Evolutionary conservation across 78 protist genomes (phyloP), one percentile per base, ranked within the genome.

Genomic region (Monosiga brevicollis): DNA sequence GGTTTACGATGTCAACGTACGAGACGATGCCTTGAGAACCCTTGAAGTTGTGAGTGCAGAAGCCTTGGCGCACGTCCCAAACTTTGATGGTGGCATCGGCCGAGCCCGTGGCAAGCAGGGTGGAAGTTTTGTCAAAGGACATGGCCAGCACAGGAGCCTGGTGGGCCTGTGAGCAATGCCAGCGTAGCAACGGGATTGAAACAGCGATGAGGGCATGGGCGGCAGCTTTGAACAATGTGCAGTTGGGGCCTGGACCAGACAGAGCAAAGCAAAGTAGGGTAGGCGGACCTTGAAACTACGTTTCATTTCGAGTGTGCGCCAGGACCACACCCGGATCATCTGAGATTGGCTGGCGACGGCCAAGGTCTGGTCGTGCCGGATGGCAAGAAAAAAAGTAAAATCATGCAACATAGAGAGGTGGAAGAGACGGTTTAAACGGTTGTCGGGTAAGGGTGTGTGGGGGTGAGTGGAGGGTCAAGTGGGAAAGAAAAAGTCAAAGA

Each of bases 21-120:
- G n/a, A n/a, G n/a, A n/a, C n/a, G n/a, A n/a, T n/a, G n/a, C n/a
- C n/a, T n/a, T n/a, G n/a, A n/a, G n/a, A n/a, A n/a, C n/a, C n/a
- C n/a, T n/a, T n/a, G 75, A 88, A 84, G 79, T 82, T 83, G 42
- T 88, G 91, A 11, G 91, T 88, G 83, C 87, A 83, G 54, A 73
- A 88, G 78, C 91, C 91, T 73, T 88, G 72, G 62, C 83, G 87
- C 34, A 88, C 49, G 83, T 88, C 91, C 87, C 87, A 88, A 9
- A 88, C 87, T 39, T 78, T 49, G 76, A 84, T 82, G 15, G 81
- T 76, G 79, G 80, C 86, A 79, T 88, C 91, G 34, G 84, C 71
- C n/a, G 87, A 55, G 39, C 87, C 87, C 39, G 85, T 83, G 35
- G 84, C 91, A 1, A 79, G 86, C 32, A 88, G 35, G 37, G 62